Percentiles rank a stretch among this genome's conserved stretches.
Conservation (phyloP, 768 basidiomycete species). For the Gautieria morchelliformis region DNA sequence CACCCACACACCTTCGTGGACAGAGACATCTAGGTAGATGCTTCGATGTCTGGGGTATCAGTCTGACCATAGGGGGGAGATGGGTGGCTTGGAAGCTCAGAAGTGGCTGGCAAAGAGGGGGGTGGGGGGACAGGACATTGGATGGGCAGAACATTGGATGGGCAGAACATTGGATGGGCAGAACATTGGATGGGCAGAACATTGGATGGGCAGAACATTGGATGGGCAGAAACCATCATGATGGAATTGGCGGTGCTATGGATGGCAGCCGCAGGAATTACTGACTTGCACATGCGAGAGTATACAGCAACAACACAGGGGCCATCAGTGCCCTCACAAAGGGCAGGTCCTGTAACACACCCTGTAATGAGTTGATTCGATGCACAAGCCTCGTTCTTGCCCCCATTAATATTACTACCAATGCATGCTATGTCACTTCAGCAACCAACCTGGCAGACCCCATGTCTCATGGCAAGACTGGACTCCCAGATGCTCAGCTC, state of each 20-base stretch:
- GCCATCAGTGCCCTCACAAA: neutral
- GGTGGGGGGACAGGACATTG: no score
- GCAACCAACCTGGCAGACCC: neutral
- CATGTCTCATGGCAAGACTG: neutral
- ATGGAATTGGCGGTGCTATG: neutral
- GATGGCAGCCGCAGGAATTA: neutral
- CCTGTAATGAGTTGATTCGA: neutral
- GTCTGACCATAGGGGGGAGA: neutral
- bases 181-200: neutral
- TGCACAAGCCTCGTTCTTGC: neutral
- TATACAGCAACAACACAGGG: neutral
- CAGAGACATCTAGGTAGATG: neutral
- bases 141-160: no score
- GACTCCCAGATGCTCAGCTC: neutral
- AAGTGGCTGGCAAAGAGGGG: no score
- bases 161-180: no score
- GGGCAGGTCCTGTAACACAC: neutral
- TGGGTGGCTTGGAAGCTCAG: neutral
- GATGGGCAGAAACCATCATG: neutral
- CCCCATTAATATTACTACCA: neutral
- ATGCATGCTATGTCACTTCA: neutral
- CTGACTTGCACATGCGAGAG: neutral
- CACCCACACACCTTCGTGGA: neutral
- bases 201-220: neutral
- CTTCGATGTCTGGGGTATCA: neutral